Evolutionary conservation across 179 eudicot species (phyloP), one percentile per base, ranked within the genome.

Genomic region (Silene noctiflora): DNA sequence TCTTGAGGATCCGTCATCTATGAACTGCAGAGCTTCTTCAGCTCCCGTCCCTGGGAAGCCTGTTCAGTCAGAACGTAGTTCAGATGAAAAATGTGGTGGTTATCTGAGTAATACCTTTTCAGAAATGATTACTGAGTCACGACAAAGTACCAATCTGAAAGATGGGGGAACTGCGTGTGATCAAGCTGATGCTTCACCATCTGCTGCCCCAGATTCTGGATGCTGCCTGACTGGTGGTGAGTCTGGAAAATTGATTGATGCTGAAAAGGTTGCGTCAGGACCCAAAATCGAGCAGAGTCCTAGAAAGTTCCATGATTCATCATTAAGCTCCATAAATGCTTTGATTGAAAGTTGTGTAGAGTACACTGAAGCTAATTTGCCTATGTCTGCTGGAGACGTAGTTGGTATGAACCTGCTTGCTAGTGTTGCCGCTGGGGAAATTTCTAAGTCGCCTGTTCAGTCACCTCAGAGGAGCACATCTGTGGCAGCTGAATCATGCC

Each of bases 401-500:
- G 80, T 85, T 78, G 98, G 98, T 14, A 94, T 94, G 96, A 94
- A 92, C 78, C 81, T 94, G 61, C 98, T 94, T 83, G 98, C 98
- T n/a, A 92, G 96, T 85, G 98, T 94, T 76, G 98, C 98, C 61
- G 88, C 97, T 70, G 90, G 93, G 48, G 96, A 90, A 81, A 87
- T 90, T 53, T 81, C 87, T 22, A 86, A 84, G 55, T 85, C 93
- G 31, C 88, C 89, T n/a, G 11, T 77, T 1, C 79, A 42, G 69
- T 90, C 93, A 74, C 83, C 88, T n/a, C 84, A 80, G 67, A 82
- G 84, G 78, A 79, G 76, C 75, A 86, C 72, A 56, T 81, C 27
- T 70, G 82, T 78, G 76, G 71, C 77, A 31, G 75, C 46, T 77
- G 56, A 72, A 77, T 75, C 84, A 35, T 39, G 76, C 80, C 61